phyloP scores from a whole-genome alignment of 306 rosid species.

The Mucuna pruriens region DNA sequence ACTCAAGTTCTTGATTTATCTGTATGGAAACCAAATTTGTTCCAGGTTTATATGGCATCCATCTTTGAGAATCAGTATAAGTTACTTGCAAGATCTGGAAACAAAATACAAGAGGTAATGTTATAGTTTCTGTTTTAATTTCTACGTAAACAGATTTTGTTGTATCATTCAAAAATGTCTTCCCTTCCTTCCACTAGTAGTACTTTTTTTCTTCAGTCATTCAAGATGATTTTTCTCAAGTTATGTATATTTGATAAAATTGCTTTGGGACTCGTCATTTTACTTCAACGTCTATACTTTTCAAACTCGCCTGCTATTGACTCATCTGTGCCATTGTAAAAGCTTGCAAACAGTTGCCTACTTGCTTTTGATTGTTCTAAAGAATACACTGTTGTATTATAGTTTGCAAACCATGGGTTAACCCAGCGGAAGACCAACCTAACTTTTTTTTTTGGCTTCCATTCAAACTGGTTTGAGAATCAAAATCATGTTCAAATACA shows the following conservation, averaged over 20 bases:
- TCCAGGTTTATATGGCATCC: slow-evolving; percentile 96
- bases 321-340: neutral
- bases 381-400: neutral
- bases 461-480: neutral
- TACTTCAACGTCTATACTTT: neutral
- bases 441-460: neutral
- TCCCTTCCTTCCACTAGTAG: neutral
- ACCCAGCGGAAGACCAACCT: neutral
- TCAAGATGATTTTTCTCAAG: neutral
- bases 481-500: neutral
- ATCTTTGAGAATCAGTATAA: slow-evolving; percentile 91
- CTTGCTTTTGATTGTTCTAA: neutral
- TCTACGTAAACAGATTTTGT: slow-evolving; percentile 7
- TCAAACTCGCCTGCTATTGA: neutral
- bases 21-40: slow-evolving; percentile 22
- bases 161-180: neutral
- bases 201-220: neutral
- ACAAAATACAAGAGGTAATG: slow-evolving; percentile 93
- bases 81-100: slow-evolving; percentile 88
- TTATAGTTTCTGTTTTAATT: neutral
- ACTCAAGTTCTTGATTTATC: slow-evolving; percentile 36
- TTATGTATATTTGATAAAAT: slow-evolving; percentile 2
- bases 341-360: neutral
- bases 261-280: neutral
- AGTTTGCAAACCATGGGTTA: neutral